Evolutionary conservation across 1,284 basidiomycete genomes (phyloP), one percentile per base, ranked within the genome.

Genomic region (Trichosporon ovoides): DNA sequence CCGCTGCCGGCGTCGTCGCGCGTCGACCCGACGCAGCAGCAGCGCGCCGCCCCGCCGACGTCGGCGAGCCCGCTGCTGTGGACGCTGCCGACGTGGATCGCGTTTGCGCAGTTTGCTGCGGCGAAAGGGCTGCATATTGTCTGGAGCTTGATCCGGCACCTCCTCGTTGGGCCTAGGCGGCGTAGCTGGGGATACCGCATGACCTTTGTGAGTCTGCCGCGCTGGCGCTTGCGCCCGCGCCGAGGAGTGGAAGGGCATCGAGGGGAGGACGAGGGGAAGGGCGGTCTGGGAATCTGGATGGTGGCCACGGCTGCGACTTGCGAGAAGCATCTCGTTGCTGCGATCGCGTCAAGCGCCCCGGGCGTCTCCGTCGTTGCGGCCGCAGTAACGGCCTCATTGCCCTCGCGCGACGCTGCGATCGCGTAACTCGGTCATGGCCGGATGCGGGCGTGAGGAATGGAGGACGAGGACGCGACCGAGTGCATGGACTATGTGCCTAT

Each of bases 131-230:
- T 74, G 18, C 68, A 74, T 48, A 68, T 77, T 50, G 43, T 71
- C 13, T 69, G 68, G 66, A 69, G 70, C 37, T 52, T 77, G 37
- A 22, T 75, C 34, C 65, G 60, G 37, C 75, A 75, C 60, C 62
- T 71, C 49, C 24, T 76, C 3, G 63, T 70, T 36, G 76, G 77
- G 4, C 74, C 75, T 0, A 66, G 73, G 38, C 63, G 77, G 49
- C 68, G 72, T 53, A 72, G 69, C 43, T 79, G 78, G 78, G 77
- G 78, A 7, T 76, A 78, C 66, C 57, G 77, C 61, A 74, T 77
- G 75, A 77, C 75, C 19, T 68, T 73, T 56, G 66, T 70, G 53
- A 61, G 63, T 65, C n/a, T n/a, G n/a, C n/a, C n/a, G n/a, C n/a
- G n/a, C n/a, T n/a, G n/a, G n/a, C n/a, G n/a, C n/a, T n/a, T n/a